A percentile compares a stretch with the other conserved stretches of the same genome.
Evolutionary conservation across 129 eudicot species (phyloP).

Genomic region (Tagetes patula): DNA sequence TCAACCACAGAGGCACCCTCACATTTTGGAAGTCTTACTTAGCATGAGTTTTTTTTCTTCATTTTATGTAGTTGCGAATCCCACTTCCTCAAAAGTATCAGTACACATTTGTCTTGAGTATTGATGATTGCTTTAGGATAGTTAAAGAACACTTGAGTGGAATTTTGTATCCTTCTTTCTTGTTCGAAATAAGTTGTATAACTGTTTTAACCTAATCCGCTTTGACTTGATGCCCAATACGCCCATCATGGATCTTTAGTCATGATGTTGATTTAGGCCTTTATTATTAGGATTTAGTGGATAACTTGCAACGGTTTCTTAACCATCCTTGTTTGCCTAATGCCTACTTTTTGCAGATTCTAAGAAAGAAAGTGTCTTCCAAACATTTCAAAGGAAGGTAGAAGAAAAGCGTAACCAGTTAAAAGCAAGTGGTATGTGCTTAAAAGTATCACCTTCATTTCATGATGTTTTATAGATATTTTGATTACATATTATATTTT

Average conservation of each 20-base stretch:
- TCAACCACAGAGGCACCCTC: conserved; percentile 36
- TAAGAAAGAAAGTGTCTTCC: conserved; percentile 47
- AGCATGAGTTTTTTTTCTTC: conserved; percentile 2
- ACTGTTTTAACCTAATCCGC: background rate
- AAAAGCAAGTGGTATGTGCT: conserved; percentile 77
- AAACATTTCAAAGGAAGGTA: conserved; percentile 86
- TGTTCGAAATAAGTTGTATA: conserved; percentile 17
- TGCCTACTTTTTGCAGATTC: conserved; percentile 56
- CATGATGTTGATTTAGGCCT: conserved; percentile 13
- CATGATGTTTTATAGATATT: conserved; percentile 7
- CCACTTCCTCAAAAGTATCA: conserved; percentile 16
- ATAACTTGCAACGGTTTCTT: conserved; percentile 7
- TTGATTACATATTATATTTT: conserved; percentile 7
- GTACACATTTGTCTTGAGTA: conserved; percentile 26
- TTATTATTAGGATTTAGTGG: background rate
- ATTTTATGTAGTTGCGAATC: conserved; percentile 23
- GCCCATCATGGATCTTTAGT: background rate
- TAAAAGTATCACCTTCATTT: conserved; percentile 1
- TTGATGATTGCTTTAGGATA: conserved; percentile 13
- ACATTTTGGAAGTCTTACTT: conserved; percentile 39
- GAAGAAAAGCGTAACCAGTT: conserved; percentile 71
- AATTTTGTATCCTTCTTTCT: conserved; percentile 22
- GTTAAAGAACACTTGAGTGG: conserved; percentile 22
- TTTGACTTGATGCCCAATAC: background rate
- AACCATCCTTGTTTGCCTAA: conserved; percentile 20